A percentile compares a stretch with the other conserved stretches of the same genome.
These are phyloP conservation scores for Irineochytrium annulatum DNA, from an alignment of 192 early-diverging fungal genomes.

Conservation along the genomic window DNA sequence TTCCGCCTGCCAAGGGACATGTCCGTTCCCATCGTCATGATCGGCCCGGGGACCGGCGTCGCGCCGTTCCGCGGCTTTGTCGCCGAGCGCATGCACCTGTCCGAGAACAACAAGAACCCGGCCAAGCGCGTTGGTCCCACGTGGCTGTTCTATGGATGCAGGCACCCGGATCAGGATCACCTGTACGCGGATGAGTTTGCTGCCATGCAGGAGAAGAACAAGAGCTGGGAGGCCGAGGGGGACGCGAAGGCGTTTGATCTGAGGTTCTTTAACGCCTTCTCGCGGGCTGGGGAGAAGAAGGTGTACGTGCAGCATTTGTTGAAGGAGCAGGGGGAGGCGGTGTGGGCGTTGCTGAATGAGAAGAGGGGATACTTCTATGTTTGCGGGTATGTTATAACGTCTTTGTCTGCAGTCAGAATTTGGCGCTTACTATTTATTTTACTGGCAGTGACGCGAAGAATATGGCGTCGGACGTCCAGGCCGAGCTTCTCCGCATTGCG, in stretches of 20 bases:
- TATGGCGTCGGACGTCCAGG: constrained; percentile 91
- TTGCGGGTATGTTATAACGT: constrained; percentile 60
- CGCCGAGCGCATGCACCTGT: constrained; percentile 71
- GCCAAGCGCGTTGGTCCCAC: constrained; percentile 74
- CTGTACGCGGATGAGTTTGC: constrained; percentile 88
- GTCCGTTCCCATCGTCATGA: constrained; percentile 84
- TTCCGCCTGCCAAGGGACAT: constrained; percentile 88
- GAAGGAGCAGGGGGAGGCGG: constrained; percentile 62
- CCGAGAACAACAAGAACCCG: constrained; percentile 45
- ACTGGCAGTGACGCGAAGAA: constrained; percentile 76
- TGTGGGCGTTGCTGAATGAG: constrained; percentile 78
- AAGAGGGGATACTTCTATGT: constrained; percentile 80
- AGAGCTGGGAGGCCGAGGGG: constrained; percentile 34
- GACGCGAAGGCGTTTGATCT: constrained; percentile 38
- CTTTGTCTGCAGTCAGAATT: constrained; percentile 8
- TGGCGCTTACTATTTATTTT: constrained; percentile 21
- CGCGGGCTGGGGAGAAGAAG: constrained; percentile 74
- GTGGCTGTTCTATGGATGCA: constrained; percentile 92
- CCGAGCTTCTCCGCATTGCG: constrained; percentile 64
- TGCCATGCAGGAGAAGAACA: constrained; percentile 44
- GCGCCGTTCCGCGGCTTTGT: constrained; percentile 98
- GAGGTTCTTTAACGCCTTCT: constrained; percentile 86
- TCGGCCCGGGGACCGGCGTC: constrained; percentile 98
- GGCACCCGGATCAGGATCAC: constrained; percentile 81
- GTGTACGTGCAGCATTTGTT: constrained; percentile 95